Conservation (phyloP, 306 rosid genomes). For the Rosa lucieae region DNA sequence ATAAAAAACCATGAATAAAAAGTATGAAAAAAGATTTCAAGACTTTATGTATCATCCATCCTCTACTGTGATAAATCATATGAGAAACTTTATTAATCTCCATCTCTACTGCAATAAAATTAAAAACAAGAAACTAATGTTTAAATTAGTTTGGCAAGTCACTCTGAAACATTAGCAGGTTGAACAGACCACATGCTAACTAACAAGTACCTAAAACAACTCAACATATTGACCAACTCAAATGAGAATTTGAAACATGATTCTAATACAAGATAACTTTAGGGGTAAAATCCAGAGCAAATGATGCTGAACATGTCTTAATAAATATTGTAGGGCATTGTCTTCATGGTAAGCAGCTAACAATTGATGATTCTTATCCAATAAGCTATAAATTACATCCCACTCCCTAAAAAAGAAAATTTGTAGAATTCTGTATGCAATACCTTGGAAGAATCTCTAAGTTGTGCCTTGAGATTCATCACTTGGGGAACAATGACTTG, state of each 20-base stretch:
- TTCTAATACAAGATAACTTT: not conserved
- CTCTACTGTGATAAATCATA: not conserved
- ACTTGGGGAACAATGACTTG: constrained; percentile 95
- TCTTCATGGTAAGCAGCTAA: not conserved
- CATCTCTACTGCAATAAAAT: not conserved
- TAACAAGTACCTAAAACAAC: not conserved
- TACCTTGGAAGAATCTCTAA: constrained; percentile 93
- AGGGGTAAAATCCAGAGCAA: not conserved
- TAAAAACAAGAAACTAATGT: not conserved
- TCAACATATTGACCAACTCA: too few species aligned
- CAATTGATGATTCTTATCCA: not conserved
- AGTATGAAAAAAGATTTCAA: not conserved
- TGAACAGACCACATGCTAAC: not conserved
- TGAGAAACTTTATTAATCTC: not conserved
- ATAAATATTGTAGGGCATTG: not conserved
- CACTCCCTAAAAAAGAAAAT: not conserved
- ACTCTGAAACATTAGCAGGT: not conserved
- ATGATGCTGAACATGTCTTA: not conserved
- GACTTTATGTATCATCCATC: not conserved
- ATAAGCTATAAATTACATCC: not conserved
- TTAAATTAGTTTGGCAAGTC: not conserved
- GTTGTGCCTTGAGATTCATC: constrained; percentile 89
- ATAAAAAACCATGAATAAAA: not conserved
- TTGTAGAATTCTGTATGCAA: constrained; percentile 28
- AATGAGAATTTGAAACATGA: too few species aligned